Evolutionary conservation across 345 rosid species (phyloP), one percentile per base, ranked within the genome.

Genomic region (Lenwebbia sp.): DNA sequence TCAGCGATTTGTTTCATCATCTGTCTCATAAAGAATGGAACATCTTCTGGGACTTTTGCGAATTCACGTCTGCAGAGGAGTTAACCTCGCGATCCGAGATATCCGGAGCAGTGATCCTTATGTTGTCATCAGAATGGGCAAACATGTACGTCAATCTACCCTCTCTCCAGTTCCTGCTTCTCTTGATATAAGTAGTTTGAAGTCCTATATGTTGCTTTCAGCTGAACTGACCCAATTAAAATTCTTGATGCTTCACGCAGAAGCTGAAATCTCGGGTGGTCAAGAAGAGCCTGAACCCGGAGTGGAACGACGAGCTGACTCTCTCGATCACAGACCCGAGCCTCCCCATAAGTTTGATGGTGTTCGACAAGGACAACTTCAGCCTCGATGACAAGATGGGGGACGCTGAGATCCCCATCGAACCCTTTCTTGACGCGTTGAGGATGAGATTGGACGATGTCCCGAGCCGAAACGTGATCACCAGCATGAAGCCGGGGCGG

Each of bases 51-150:
- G 98, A 75, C 89, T 96, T 90, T 89, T 96, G 15, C 90, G 91
- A 81, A 88, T 96, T 88, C 94, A 89, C 83, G 93, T 96, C 85
- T 86, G 85, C 41, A 92, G 91, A 83, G 99, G 99, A 30, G 90
- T 92, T 5, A 94, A 94, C 85, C 98, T 96, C 49, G 99, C 99
- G 30, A 86, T 96, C 54, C 94, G 99, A 87, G 99, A 96, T 87
- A 88, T 91, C 87, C 56, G 85, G 0, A 74, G 86, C 37, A 85
- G 86, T 6, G 86, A 85, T 52, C 86, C 83, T 37, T 85, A 85
- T 52, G 86, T 85, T 30, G 50, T 85, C 86, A 41, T 85, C 50
- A 85, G 83, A 13, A 19, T 7, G 86, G 86, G 83, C 44, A 85
- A 74, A 53, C 52, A 55, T 54, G 85, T 84, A 83, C 22, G 25